Percentiles rank a stretch among this genome's conserved stretches.
These are phyloP conservation scores for Claviceps pusilla DNA, from an alignment of 2,329 filamentous ascomycete genomes.

Conservation along the genomic window DNA sequence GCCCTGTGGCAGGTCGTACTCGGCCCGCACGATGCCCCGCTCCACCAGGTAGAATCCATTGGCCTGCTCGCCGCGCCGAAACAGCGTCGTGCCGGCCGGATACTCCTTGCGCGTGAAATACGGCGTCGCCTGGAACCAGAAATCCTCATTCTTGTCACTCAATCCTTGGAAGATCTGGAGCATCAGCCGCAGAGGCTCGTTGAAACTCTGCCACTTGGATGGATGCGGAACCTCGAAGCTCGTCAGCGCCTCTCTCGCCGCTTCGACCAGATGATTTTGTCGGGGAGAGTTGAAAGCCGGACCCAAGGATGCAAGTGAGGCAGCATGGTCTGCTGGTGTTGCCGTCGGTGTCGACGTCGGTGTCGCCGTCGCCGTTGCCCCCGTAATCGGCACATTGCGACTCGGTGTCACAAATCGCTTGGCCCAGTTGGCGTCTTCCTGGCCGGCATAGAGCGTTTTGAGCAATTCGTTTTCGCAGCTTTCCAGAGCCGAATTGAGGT, in stretches of 20 bases:
- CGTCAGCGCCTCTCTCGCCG: slow-evolving; percentile 60
- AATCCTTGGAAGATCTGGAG: slow-evolving; percentile 90
- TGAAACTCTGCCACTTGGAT: slow-evolving; percentile 69
- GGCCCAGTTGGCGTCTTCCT: slow-evolving; percentile 41
- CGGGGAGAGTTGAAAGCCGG: slow-evolving; percentile 61
- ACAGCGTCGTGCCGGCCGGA: slow-evolving; percentile 56
- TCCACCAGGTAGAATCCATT: slow-evolving; percentile 85
- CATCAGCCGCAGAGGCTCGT: slow-evolving; percentile 79
- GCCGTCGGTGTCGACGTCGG: no score
- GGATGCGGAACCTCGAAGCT: slow-evolving; percentile 45
- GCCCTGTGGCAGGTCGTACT: slow-evolving; percentile 84
- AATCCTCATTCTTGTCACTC: slow-evolving; percentile 77
- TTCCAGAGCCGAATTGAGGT: slow-evolving; percentile 85
- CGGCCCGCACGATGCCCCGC: slow-evolving; percentile 71
- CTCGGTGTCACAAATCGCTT: slow-evolving; percentile 27
- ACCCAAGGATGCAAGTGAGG: slow-evolving; percentile 21
- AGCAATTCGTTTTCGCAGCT: slow-evolving; percentile 90
- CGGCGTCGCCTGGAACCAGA: slow-evolving; percentile 69
- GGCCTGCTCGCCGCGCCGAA: slow-evolving; percentile 59
- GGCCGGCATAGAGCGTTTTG: slow-evolving; percentile 59
- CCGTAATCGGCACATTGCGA: slow-evolving; percentile 31
- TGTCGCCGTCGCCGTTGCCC: slow-evolving; percentile 7
- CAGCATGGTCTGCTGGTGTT: slow-evolving; percentile 7
- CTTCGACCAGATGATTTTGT: slow-evolving; percentile 59
- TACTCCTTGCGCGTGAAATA: slow-evolving; percentile 64